Base-by-base conservation (phyloP, 164 flowering plant genomes). In the Stephania yunnanensis region DNA sequence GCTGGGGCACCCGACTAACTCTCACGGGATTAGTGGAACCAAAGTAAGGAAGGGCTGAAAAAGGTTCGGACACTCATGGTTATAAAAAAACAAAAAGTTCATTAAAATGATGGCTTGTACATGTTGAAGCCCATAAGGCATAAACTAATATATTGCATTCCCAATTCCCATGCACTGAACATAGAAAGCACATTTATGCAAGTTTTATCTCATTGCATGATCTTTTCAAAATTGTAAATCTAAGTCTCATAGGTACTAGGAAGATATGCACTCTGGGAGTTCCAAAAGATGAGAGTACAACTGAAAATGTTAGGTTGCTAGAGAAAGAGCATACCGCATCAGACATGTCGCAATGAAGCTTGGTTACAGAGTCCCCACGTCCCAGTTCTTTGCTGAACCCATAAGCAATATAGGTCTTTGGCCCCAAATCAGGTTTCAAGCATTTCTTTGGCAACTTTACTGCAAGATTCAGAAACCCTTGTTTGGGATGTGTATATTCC, bases 281-380 rank as follows among this genome's bases (percentile, higher is more conserved):
- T 2, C 5, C 6, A 68, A 15, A 68, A 6, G 71, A 68, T 7
- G 44, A 12, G 45, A 68, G 20, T 17, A 25, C 71, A 68, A 68
- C 9, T 42, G 2, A 30, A 1, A 4, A 6, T 68, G 46, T 46
- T 4, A 2, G 1, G 46, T 45, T 20, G 9, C 29, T 45, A 19
- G 72, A 68, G 72, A n/a, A n/a, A 45, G 69, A 77, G 70, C 81
- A 71, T 88, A 90, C 94, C 79, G 92, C 91, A 83, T 90, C 94
- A 79, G 94, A 89, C 90, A 90, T 84, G 69, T 90, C 94, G 52
- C 92, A 90, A 30, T 89, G 94, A 79, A 90, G 90, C 83, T 89
- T 90, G 30, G 91, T 89, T 9, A 90, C 91, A 69, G 94, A 90
- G 68, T 90, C 94, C 31, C 89, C 94, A 72, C 88, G 82, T 6